Base-by-base conservation (phyloP, 306 rosid genomes). In the Calophaca sinica region DNA sequence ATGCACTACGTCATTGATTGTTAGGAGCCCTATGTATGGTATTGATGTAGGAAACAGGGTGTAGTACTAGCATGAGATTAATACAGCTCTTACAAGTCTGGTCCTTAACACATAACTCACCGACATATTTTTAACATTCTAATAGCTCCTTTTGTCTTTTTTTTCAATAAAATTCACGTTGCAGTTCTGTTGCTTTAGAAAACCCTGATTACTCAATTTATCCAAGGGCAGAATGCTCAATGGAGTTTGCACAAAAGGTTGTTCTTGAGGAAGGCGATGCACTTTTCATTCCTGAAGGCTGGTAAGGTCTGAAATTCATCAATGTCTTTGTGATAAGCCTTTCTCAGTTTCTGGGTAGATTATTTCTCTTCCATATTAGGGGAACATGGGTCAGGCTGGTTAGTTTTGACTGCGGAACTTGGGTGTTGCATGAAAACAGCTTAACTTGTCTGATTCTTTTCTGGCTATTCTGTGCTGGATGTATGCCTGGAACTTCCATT, bases 231-330 rank as follows among this genome's bases (percentile, higher is more conserved):
- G 80, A 86, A 76, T 51, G 77, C 73, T 85, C 87, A 70, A 81
- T 72, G 85, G 80, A 85, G 74, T 72, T 68, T 79, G 89, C 91
- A 5, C 96, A 91, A 82, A 90, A 76, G 88, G 86, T 86, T 78
- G 69, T 82, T 86, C 96, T 94, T 77, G 85, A 84, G 65, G 92
- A 90, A 38, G 99, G 99, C 38, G 96, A 94, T 70, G 96, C 96
- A 67, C 89, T 94, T 81, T 94, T 90, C 82, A 90, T 94, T 83
- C 99, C 99, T 29, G 97, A 92, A 92, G 99, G 99, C 84, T 92
- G 96, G 99, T 92, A 81, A 85, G 91, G 29, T 79, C 75, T 64
- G 32, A 58, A 58, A 32, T 77, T 75, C 73, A 62, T 33, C 62
- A 44, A 38, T 29, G 38, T 76, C 49, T 74, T 69, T 70, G 36